These are phyloP conservation scores for Geranium incanum DNA, from an alignment of 441 rosid genomes.

Conservation along the genomic window DNA sequence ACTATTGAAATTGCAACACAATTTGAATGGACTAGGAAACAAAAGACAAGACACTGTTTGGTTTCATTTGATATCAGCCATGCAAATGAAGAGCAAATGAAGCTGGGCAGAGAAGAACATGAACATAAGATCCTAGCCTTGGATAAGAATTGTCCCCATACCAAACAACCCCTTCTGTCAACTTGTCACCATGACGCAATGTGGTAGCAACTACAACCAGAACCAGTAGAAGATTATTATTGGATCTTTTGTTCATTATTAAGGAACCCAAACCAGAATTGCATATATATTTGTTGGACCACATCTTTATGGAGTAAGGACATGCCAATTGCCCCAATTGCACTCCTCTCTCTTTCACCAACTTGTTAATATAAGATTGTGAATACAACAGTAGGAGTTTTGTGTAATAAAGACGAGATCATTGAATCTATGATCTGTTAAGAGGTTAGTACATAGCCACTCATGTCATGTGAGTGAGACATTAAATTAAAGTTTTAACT, in stretches of 20 bases:
- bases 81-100: too few species aligned
- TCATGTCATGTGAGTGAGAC: too few species aligned
- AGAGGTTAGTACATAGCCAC: too few species aligned
- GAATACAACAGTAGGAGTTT: background rate
- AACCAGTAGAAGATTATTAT: too few species aligned
- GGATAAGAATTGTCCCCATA: conserved; percentile 21
- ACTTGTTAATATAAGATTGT: too few species aligned
- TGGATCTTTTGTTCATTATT: conserved; percentile 19
- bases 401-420: background rate
- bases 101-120: conserved; percentile 5
- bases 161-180: conserved; percentile 27
- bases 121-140: conserved; percentile 19
- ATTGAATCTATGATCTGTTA: too few species aligned
- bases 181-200: conserved; percentile 22
- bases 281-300: conserved; percentile 19
- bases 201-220: conserved; percentile 22
- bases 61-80: too few species aligned
- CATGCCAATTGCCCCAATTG: too few species aligned
- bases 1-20: too few species aligned
- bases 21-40: too few species aligned
- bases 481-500: background rate
- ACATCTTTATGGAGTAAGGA: conserved; percentile 11
- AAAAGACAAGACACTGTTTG: too few species aligned
- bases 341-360: too few species aligned
- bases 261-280: conserved; percentile 9